Percentiles rank a stretch among this genome's conserved stretches.
phyloP scores from a whole-genome alignment of 352 stramenopile genomes.

The Phytopythium sindhum region DNA sequence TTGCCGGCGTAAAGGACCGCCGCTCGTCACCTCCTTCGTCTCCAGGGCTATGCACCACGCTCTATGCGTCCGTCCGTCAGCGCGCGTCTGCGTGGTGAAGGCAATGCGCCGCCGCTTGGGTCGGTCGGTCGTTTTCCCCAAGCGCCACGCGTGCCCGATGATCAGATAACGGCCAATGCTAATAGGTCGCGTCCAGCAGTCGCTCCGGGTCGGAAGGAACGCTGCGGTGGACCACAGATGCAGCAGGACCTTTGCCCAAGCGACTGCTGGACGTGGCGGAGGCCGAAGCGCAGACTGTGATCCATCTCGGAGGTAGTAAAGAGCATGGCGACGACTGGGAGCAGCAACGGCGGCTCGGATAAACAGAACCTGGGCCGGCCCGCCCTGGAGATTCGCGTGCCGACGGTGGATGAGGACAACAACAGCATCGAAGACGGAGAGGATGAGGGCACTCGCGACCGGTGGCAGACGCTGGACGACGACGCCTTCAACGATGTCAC shows the following conservation, averaged over 20 bases:
- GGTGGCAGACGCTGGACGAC: constrained; percentile 30
- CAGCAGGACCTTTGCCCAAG: neutral
- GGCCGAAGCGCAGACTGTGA: neutral
- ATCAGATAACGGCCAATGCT: neutral
- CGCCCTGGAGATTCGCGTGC: neutral
- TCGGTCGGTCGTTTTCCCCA: neutral
- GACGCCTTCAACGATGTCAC: constrained; percentile 44
- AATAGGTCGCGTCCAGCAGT: neutral
- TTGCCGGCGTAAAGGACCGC: too few species aligned
- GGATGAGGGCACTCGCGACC: neutral
- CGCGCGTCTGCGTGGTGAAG: too few species aligned
- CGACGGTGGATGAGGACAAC: neutral
- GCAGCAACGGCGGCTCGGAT: neutral
- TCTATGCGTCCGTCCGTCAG: too few species aligned
- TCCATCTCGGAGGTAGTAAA: neutral
- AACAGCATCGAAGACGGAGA: constrained; percentile 2
- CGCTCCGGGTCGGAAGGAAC: neutral
- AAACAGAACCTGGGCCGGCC: neutral
- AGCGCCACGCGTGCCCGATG: neutral
- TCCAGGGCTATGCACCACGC: too few species aligned
- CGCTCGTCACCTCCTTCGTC: neutral
- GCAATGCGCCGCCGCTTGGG: neutral
- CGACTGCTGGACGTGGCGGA: neutral
- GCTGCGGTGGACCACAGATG: too few species aligned
- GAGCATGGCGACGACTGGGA: neutral